Evolutionary conservation across 2,329 filamentous ascomycete species (phyloP).

Genomic region (Neofusicoccum sp.): DNA sequence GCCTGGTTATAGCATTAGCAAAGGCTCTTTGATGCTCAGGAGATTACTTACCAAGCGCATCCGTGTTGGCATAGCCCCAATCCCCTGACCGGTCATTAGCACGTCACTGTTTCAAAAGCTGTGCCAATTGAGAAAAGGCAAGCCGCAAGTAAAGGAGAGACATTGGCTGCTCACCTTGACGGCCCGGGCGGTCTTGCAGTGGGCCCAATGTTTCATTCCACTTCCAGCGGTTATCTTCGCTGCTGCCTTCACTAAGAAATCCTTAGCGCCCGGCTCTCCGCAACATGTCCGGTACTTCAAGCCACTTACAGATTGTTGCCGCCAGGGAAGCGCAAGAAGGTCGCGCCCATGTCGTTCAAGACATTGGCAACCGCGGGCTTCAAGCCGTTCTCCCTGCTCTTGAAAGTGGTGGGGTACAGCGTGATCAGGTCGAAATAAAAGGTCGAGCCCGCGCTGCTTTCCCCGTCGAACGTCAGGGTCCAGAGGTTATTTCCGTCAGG

Average conservation of each 20-base stretch:
- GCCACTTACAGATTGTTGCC: constrained; percentile 54
- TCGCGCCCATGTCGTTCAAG: constrained; percentile 26
- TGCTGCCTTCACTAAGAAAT: constrained; percentile 37
- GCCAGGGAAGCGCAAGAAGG: constrained; percentile 66
- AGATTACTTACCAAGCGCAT: constrained; percentile 52
- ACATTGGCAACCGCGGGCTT: constrained; percentile 12
- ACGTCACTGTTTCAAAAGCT: constrained; percentile 27
- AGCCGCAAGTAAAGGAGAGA: no score
- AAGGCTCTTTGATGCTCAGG: neutral
- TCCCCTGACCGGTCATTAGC: constrained; percentile 40
- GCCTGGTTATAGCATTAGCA: constrained; percentile 29
- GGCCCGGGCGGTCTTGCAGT: constrained; percentile 56
- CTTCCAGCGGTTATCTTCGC: constrained; percentile 49
- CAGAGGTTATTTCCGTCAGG: constrained; percentile 22
- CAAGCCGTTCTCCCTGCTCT: constrained; percentile 19
- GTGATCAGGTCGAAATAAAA: constrained; percentile 21
- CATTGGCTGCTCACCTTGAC: constrained; percentile 55
- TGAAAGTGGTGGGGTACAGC: constrained; percentile 23
- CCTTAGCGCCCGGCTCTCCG: neutral
- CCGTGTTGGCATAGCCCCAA: constrained; percentile 64
- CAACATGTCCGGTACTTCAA: neutral
- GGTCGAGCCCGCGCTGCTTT: neutral
- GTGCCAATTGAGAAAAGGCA: no score
- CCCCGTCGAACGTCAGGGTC: constrained; percentile 20
- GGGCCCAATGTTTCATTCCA: constrained; percentile 58